Evolutionary conservation across 148 eudicot species (phyloP), one percentile per base, ranked within the genome.

Genomic region (Dysphania ambrosioides): DNA sequence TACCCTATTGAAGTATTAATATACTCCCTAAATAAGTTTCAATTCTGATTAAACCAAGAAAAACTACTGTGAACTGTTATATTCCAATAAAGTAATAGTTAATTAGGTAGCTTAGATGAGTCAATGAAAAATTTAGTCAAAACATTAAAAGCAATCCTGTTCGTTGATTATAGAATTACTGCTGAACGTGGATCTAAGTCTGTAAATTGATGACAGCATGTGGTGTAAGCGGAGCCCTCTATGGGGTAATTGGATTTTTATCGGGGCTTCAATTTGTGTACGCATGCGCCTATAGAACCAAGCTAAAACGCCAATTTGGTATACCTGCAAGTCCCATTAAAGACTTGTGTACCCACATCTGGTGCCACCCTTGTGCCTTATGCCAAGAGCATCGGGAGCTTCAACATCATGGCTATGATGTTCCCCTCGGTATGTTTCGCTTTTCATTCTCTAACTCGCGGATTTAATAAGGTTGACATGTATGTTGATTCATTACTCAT

Each of bases 351-450:
- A 56, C 66, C 31, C 82, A 79, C 76, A 24, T 65, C 9, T 79
- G 41, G 30, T 81, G 84, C 36, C 77, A 58, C 42, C 53, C 57
- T 38, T 84, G 87, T 70, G 84, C 87, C 40, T 65, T 84, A 19
- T 81, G 82, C 38, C 87, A 84, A 71, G 84, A 81, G 65, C 80
- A 81, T 62, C 80, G 87, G 0, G 84, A 84, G 77, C 87, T 84
- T 66, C 47, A 81, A 57, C 56, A 63, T 60, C 87, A 74, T 47
- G 81, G 77, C 24, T 72, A 24, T 16, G 65, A 72, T 59, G 75
- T 72, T 27, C 66, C 75, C 12, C 57, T 72, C 1, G 75, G 75
- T 72, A 72, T 15, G 75, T 57, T 2, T 36, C 12, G 12, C 1
- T 32, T 2, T 1, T 0, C 66, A 6, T 64, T 15, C 5, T n/a